Base-by-base conservation (phyloP, 2,329 filamentous ascomycete species). In the Hymenoscyphus fructigenus region DNA sequence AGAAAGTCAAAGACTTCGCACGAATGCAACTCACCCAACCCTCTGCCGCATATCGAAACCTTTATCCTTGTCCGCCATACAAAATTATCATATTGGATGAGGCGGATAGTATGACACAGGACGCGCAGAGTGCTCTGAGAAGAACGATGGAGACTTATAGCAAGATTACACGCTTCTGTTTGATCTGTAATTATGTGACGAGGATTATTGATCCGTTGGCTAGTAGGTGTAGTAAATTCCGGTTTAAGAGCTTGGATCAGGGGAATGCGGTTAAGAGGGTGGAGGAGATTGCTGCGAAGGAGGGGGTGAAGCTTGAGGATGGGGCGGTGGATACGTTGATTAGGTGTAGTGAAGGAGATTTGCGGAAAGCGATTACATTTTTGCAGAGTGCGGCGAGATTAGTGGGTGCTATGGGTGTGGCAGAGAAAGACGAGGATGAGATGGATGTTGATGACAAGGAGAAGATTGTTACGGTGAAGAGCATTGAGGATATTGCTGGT, bases 31-130 rank as follows among this genome's bases (percentile, higher is more conserved):
- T 98, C 67, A 93, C 91, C 34, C 92, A 96, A 70, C 88, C 92
- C 0, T 82, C 83, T 0, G 79, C 88, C 67, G 81, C 88, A 72
- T 85, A 91, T 80, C 82, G 87, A 78, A 78, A 83, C 66, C 80
- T 89, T 75, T 97, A 96, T 74, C 93, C 95, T 0, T 98, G 94
- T 76, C 95, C 95, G 26, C 95, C 95, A 0, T 99, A 97, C 83
- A 99, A 99, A 81, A 97, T 99, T 76, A 94, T 99, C 75, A 92
- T 99, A 67, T 87, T 99, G 66, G 95, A 99, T 78, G 95, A 99
- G 81, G 95, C 95, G 71, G 95, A 99, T 77, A 95, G 91, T 71
- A 98, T 99, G 94, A 99, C 95, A 47, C 94, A 98, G 78, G 96
- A 99, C 79, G 95, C 95, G 14, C 95, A 99, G 81, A 91, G 88